Evolutionary conservation across 2,329 filamentous ascomycete species (phyloP).

Genomic region (Botrytis porri): DNA sequence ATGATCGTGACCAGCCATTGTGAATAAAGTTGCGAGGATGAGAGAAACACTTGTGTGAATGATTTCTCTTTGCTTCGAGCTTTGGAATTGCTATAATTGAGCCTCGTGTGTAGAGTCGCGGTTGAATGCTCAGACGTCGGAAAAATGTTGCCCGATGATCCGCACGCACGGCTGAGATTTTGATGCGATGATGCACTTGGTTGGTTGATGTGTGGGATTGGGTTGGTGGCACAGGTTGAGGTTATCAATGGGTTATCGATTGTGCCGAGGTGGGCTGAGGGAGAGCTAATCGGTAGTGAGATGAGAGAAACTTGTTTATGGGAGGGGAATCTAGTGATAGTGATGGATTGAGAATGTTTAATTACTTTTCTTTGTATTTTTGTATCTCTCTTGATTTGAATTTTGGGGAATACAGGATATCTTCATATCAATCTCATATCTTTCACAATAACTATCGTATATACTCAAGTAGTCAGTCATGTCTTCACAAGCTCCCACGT

Average conservation of each 20-base stretch:
- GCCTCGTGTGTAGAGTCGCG: constrained; percentile 18
- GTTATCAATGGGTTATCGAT: background rate
- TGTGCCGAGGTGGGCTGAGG: background rate
- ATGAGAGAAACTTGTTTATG: background rate
- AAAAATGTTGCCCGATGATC: constrained; percentile 5
- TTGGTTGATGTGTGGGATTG: no score
- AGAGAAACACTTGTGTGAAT: constrained; percentile 13
- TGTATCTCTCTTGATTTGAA: background rate
- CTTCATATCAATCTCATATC: background rate
- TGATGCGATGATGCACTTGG: background rate
- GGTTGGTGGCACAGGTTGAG: no score
- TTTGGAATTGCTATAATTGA: background rate
- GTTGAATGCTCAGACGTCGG: constrained; percentile 13
- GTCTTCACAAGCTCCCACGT: constrained; percentile 12
- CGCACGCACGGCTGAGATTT: background rate
- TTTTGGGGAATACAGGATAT: background rate
- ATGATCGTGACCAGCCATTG: constrained; percentile 50
- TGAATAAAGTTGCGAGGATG: constrained; percentile 28
- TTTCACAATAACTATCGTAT: background rate
- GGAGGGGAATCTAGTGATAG: background rate
- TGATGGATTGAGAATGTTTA: background rate
- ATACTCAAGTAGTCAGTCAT: background rate
- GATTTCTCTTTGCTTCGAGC: background rate
- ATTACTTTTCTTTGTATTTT: background rate
- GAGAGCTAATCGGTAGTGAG: background rate